Conservation (phyloP, 2,329 filamentous ascomycete genomes). For the Colletotrichum spinosum region DNA sequence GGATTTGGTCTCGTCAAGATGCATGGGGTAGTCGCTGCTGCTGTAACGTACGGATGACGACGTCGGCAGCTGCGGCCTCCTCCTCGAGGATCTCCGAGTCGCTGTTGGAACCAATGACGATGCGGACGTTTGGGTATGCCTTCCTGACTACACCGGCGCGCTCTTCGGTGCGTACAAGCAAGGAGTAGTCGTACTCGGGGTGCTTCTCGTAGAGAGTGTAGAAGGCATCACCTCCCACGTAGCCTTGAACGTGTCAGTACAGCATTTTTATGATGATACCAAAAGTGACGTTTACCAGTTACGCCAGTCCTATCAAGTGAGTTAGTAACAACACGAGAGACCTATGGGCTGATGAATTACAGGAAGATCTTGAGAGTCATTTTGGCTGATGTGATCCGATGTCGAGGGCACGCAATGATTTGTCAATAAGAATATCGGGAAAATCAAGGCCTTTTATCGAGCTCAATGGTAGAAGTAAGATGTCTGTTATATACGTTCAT, state of each 20-base stretch:
- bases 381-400: slow-evolving; percentile 3
- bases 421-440: no score
- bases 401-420: no score
- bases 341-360: slow-evolving; percentile 43
- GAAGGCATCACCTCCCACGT: slow-evolving; percentile 64
- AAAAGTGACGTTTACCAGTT: slow-evolving; percentile 48
- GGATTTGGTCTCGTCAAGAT: background rate
- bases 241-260: slow-evolving; percentile 49
- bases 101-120: slow-evolving; percentile 62
- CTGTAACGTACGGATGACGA: slow-evolving; percentile 59
- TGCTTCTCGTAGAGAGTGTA: slow-evolving; percentile 55
- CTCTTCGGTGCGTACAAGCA: slow-evolving; percentile 60
- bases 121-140: slow-evolving; percentile 57
- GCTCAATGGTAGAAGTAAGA: no score
- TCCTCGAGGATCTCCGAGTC: slow-evolving; percentile 59
- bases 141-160: slow-evolving; percentile 56
- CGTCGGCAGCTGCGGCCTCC: slow-evolving; percentile 62
- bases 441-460: no score
- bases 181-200: slow-evolving; percentile 58
- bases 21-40: background rate
- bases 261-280: background rate
- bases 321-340: slow-evolving; percentile 4
- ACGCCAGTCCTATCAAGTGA: slow-evolving; percentile 53
- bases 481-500: no score
- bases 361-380: slow-evolving; percentile 57